phyloP scores from a whole-genome alignment of 495 filamentous ascomycete species.

The Penicillium chermesinum region DNA sequence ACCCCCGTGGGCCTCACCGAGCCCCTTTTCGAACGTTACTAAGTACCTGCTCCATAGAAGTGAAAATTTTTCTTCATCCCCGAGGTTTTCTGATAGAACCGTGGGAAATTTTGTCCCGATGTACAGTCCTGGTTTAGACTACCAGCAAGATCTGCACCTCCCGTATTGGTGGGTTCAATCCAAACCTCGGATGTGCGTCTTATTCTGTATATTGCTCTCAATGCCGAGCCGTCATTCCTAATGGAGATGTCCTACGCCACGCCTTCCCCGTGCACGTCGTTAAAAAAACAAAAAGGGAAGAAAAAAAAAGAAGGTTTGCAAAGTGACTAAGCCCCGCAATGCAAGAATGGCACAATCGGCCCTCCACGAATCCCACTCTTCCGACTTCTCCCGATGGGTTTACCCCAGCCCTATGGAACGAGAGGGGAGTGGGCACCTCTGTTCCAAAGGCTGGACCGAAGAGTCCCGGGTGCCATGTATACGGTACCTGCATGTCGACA shows the following conservation, averaged over 20 bases:
- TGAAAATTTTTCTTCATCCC: constrained; percentile 5
- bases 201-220: neutral
- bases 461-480: neutral
- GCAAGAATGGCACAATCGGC: constrained; percentile 16
- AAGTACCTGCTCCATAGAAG: constrained; percentile 19
- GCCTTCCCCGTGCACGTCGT: constrained; percentile 17
- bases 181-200: no score
- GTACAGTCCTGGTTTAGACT: neutral
- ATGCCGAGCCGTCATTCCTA: no score
- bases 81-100: neutral
- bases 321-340: constrained; percentile 11
- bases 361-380: neutral
- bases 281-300: constrained; percentile 10
- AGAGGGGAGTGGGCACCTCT: no score
- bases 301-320: constrained; percentile 11
- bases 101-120: neutral
- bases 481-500: constrained; percentile 27
- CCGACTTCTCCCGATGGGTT: constrained; percentile 21
- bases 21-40: constrained; percentile 10
- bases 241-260: neutral
- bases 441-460: constrained; percentile 1
- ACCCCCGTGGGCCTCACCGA: constrained; percentile 14
- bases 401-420: constrained; percentile 13
- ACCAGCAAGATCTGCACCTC: constrained; percentile 2
- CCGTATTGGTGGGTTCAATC: neutral